phyloP scores from a whole-genome alignment of 2,329 filamentous ascomycete species.

The Akanthomyces lecanii region DNA sequence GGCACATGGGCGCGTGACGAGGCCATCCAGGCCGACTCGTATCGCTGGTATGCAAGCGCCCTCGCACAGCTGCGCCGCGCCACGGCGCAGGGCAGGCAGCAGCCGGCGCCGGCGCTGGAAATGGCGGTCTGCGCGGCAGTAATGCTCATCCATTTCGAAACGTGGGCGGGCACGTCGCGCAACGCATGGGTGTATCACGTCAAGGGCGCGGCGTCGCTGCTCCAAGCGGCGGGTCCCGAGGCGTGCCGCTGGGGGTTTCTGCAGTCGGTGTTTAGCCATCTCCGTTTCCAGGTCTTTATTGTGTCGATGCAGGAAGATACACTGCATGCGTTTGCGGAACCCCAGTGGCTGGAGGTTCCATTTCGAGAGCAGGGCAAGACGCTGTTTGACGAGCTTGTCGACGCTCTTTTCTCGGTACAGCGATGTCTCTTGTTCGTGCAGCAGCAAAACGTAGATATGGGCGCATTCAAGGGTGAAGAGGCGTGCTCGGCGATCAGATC shows the following conservation, averaged over 20 bases:
- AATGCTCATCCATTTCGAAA: slow-evolving; percentile 14
- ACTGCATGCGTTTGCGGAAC: neutral
- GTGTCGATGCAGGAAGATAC: slow-evolving; percentile 7
- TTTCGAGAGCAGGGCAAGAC: neutral
- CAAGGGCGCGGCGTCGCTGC: slow-evolving; percentile 6
- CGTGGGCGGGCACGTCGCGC: neutral
- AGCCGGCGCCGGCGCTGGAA: neutral
- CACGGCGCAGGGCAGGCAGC: neutral
- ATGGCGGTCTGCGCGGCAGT: slow-evolving; percentile 8
- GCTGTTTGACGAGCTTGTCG: slow-evolving; percentile 8
- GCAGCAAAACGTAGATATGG: neutral
- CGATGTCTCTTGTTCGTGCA: neutral
- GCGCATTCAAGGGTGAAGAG: neutral
- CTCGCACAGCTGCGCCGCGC: neutral
- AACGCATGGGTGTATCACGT: slow-evolving; percentile 11
- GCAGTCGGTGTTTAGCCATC: slow-evolving; percentile 2
- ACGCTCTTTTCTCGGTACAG: slow-evolving; percentile 2
- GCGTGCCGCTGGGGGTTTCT: neutral
- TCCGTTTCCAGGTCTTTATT: slow-evolving; percentile 7
- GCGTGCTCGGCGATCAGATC: no score
- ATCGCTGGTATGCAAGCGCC: slow-evolving; percentile 5
- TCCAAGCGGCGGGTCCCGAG: neutral
- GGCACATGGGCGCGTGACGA: slow-evolving; percentile 8
- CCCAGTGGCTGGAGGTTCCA: neutral
- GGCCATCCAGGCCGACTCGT: slow-evolving; percentile 1